phyloP scores from a whole-genome alignment of 257 asterid genomes.

The Nemophila menziesii region DNA sequence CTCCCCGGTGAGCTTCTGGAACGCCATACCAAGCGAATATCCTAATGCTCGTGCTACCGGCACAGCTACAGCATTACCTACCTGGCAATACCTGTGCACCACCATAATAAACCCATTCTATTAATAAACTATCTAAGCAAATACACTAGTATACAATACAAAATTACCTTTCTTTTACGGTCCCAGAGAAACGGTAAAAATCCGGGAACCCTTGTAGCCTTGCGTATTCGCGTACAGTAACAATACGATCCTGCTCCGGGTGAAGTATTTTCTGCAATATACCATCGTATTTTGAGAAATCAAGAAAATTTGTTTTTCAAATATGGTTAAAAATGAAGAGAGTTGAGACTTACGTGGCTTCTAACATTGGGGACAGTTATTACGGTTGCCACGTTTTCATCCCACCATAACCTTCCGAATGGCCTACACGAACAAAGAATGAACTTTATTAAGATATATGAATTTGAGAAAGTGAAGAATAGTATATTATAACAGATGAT shows the following conservation, averaged over 20 bases:
- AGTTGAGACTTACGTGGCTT: conserved; percentile 14
- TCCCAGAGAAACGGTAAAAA: conserved; percentile 57
- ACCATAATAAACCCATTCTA: not conserved
- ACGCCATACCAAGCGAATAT: conserved; percentile 65
- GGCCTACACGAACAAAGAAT: conserved; percentile 27
- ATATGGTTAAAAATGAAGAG: not conserved
- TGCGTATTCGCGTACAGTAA: conserved; percentile 70
- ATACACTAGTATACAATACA: not conserved
- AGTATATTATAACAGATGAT: not conserved
- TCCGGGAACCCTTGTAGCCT: conserved; percentile 91
- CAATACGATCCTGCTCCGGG: conserved; percentile 79
- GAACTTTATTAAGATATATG: not conserved
- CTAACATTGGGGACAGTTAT: conserved; percentile 54
- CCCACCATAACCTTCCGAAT: conserved; percentile 86
- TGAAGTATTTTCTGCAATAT: conserved; percentile 41
- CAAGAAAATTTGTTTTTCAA: not conserved
- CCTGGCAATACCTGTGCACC: conserved; percentile 45
- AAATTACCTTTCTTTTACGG: conserved; percentile 37
- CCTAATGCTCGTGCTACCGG: conserved; percentile 74
- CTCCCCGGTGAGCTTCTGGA: conserved; percentile 36
- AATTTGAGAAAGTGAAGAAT: not conserved
- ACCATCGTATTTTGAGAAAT: not conserved
- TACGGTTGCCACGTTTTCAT: conserved; percentile 67
- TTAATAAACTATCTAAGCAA: not conserved
- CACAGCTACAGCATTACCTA: conserved; percentile 77